Evolutionary conservation across 176 grass and related monocot genomes (phyloP), one percentile per base, ranked within the genome.

Genomic region (Otatea glauca): DNA sequence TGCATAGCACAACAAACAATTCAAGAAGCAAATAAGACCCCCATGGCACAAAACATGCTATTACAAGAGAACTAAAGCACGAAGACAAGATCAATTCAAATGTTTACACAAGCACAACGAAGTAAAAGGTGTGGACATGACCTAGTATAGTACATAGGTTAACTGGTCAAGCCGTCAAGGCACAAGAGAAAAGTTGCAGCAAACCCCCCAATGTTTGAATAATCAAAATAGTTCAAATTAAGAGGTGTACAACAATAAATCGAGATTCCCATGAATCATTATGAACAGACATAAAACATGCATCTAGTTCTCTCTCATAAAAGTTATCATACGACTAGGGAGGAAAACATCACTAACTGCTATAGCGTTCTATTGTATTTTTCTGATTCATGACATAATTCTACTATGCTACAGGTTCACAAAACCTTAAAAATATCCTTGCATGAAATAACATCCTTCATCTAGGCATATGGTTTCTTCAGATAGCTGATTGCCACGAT

Each of bases 1-100:
- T 94, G 89, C 24, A 88, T 77, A 65, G 56, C 32, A 70, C 25
- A 87, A 80, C 4, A 9, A 88, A 68, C 34, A 82, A 21, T 59
- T 77, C 16, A 54, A 77, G 44, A 83, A 78, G 81, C 35, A 68
- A 77, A 76, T 23, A 17, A 76, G 51, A 68, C 64, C 29, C 20
- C 27, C 18, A 49, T 15, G 70, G 15, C 29, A 76, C 21, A 39
- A 81, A 56, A 34, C 5, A 81, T 47, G 17, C n/a, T 71, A 75
- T 65, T 44, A 45, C 27, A 76, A 81, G 62, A 69, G 13, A 81
- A 10, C 24, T 59, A 69, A 76, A 44, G 9, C 61, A 50, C 37
- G 25, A 81, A 74, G 32, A 56, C 35, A 68, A 56, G 23, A 76
- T 21, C 25, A 13, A 69, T 17, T 25, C 9, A 41, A 72, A 73